These are phyloP conservation scores for Tricholoma furcatifolium DNA, from an alignment of 768 basidiomycete genomes.

Conservation along the genomic window DNA sequence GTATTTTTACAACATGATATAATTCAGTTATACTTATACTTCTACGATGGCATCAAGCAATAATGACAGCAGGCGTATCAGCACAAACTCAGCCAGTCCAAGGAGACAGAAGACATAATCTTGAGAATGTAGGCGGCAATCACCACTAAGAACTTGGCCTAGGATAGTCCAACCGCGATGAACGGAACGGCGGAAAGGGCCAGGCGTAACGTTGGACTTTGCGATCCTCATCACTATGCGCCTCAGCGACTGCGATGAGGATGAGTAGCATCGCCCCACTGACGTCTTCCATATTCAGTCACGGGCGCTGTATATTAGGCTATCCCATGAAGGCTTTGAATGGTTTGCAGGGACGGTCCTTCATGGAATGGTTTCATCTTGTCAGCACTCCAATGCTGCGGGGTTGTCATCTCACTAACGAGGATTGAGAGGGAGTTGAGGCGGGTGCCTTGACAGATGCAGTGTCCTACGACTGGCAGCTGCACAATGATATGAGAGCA, in stretches of 20 bases:
- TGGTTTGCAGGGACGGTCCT: not conserved
- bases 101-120: not conserved
- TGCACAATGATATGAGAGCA: not conserved
- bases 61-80: not conserved
- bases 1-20: constrained; percentile 5
- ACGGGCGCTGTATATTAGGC: not conserved
- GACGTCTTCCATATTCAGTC: not conserved
- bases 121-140: not conserved
- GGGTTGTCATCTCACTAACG: not conserved
- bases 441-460: not conserved
- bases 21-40: not conserved
- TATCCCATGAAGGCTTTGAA: not conserved
- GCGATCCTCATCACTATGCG: too few relatives aligned
- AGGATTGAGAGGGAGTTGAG: not conserved
- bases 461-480: not conserved
- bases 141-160: not conserved
- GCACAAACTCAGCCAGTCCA: too few relatives aligned
- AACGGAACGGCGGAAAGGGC: not conserved
- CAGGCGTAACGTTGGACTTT: too few relatives aligned
- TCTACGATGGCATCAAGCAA: constrained; percentile 12
- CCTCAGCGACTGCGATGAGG: too few relatives aligned
- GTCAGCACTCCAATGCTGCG: constrained; percentile 1
- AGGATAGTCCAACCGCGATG: not conserved
- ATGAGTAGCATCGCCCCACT: too few relatives aligned
- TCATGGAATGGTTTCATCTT: constrained; percentile 4